These are phyloP conservation scores for Entoloma clypeatum DNA, from an alignment of 1,284 basidiomycete genomes.

Conservation along the genomic window DNA sequence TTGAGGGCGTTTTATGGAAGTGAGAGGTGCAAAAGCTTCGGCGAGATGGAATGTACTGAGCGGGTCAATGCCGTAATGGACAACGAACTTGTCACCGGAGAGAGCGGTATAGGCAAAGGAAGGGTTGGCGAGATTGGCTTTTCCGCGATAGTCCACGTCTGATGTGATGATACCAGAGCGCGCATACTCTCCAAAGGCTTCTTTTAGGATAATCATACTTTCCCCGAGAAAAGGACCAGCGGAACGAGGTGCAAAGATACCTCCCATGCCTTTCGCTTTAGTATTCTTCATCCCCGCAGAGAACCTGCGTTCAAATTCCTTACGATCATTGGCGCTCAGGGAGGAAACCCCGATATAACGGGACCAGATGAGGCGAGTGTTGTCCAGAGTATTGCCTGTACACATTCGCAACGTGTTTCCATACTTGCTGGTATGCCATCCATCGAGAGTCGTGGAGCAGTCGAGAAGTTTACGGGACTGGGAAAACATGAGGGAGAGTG, in stretches of 20 bases:
- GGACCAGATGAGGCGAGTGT: constrained; percentile 40
- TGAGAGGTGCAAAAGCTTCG: constrained; percentile 26
- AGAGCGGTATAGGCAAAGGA: constrained; percentile 43
- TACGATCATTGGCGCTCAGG: constrained; percentile 2
- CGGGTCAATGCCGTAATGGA: constrained; percentile 45
- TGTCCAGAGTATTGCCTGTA: constrained; percentile 35
- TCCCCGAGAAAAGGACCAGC: constrained; percentile 34
- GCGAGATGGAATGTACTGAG: constrained; percentile 43
- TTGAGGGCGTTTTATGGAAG: constrained; percentile 2
- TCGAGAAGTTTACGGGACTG: constrained; percentile 45
- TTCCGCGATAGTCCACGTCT: constrained; percentile 20
- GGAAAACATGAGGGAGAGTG: constrained; percentile 34
- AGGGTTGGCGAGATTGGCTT: constrained; percentile 40
- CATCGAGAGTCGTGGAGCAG: constrained; percentile 32
- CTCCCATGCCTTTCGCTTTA: neutral
- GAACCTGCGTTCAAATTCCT: constrained; percentile 8
- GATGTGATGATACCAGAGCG: constrained; percentile 38
- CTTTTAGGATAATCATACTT: constrained; percentile 17
- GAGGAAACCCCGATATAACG: constrained; percentile 26
- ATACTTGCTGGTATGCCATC: constrained; percentile 44
- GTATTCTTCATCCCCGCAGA: constrained; percentile 8
- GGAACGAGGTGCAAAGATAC: constrained; percentile 27
- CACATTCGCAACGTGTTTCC: constrained; percentile 34
- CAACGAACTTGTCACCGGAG: constrained; percentile 34
- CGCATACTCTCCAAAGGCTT: constrained; percentile 38